Evolutionary conservation across 257 asterid species (phyloP).

Genomic region (Avicennia marina): DNA sequence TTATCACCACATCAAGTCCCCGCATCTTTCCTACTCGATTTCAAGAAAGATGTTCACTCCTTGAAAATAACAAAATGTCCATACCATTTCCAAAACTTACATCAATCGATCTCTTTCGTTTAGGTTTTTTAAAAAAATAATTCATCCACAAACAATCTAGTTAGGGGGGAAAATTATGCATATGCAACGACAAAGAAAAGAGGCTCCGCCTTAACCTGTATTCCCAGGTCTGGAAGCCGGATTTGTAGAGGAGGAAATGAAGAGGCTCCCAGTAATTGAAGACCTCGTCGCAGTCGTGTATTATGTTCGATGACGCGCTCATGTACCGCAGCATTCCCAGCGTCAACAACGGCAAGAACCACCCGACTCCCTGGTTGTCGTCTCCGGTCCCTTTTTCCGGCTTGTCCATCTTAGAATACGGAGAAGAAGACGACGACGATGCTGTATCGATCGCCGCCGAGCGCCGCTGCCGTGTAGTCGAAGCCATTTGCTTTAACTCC

Average conservation of each 20-base stretch:
- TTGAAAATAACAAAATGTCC: no score
- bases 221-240: slow-evolving; percentile 99
- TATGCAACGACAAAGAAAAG: neutral
- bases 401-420: slow-evolving; percentile 84
- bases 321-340: slow-evolving; percentile 72
- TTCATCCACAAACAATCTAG: slow-evolving; percentile 1
- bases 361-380: slow-evolving; percentile 55
- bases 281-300: slow-evolving; percentile 97
- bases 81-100: neutral
- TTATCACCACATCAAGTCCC: neutral
- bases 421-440: slow-evolving; percentile 33
- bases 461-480: slow-evolving; percentile 83
- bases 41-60: slow-evolving; percentile 8
- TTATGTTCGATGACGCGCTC: slow-evolving; percentile 91
- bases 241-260: slow-evolving; percentile 81
- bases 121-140: neutral
- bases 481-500: slow-evolving; percentile 62
- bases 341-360: slow-evolving; percentile 70
- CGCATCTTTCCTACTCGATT: slow-evolving; percentile 2
- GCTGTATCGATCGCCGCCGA: slow-evolving; percentile 40
- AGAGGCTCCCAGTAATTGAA: slow-evolving; percentile 99
- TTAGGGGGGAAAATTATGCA: neutral
- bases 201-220: slow-evolving; percentile 51
- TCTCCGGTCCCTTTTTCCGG: slow-evolving; percentile 44
- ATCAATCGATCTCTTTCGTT: neutral